Conservation (phyloP, 345 rosid genomes). For the Rhodamnia argentea region DNA sequence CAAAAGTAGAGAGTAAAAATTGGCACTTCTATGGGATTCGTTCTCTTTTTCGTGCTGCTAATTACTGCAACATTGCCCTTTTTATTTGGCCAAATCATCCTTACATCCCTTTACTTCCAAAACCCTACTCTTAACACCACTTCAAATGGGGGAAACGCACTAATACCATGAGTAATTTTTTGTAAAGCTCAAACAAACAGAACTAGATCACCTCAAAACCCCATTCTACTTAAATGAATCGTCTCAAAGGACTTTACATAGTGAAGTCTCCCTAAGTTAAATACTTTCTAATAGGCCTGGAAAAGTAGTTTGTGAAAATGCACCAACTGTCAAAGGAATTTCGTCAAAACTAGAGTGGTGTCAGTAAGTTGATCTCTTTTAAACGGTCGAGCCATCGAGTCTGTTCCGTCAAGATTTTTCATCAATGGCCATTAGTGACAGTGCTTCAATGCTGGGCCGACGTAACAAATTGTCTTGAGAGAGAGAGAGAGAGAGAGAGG, state of each 20-base stretch:
- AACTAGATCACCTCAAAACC: background rate
- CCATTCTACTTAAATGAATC: background rate
- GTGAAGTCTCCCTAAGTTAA: background rate
- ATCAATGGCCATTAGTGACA: background rate
- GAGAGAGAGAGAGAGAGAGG: too few relatives aligned
- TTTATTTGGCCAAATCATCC: background rate
- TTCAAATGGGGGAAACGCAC: too few relatives aligned
- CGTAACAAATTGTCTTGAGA: background rate
- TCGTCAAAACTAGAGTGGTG: background rate
- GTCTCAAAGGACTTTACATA: background rate
- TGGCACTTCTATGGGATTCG: background rate
- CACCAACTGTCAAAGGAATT: background rate
- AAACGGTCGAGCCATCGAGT: background rate
- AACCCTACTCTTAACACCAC: too few relatives aligned
- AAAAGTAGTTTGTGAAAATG: background rate
- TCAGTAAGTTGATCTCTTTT: background rate
- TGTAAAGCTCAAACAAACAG: background rate
- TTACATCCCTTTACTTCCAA: too few relatives aligned
- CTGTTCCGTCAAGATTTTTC: background rate
- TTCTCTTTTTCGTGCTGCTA: background rate
- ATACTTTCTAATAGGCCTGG: background rate
- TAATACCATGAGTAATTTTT: too few relatives aligned
- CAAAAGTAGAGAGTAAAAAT: background rate
- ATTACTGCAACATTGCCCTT: background rate
- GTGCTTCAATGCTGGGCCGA: background rate